Conservation (phyloP, 257 asterid species). For the Solanum arcanum region DNA sequence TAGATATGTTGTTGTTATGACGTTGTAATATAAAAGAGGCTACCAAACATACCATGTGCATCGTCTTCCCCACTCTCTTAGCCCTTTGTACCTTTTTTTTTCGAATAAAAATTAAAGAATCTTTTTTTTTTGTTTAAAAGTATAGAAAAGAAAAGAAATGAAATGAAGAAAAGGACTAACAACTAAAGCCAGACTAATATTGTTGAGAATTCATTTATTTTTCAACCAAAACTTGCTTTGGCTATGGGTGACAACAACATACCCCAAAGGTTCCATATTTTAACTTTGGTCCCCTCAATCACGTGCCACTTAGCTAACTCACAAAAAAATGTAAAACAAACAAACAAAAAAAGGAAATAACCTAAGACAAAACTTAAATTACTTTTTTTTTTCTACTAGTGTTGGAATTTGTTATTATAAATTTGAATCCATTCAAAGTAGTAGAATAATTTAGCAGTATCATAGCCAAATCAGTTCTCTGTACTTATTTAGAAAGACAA, state of each 20-base stretch:
- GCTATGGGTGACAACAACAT: slow-evolving; percentile 37
- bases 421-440: not conserved
- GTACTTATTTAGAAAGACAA: not conserved
- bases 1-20: not conserved
- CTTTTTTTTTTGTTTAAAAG: slow-evolving; percentile 12
- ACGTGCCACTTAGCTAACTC: slow-evolving; percentile 33
- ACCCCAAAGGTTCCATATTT: slow-evolving; percentile 5
- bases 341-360: not conserved
- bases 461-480: slow-evolving; percentile 9
- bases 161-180: slow-evolving; percentile 1
- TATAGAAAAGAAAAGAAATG: not conserved
- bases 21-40: slow-evolving; percentile 3
- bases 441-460: slow-evolving; percentile 1
- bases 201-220: slow-evolving; percentile 17
- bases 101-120: slow-evolving; percentile 2
- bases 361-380: not conserved
- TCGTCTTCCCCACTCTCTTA: slow-evolving; percentile 47
- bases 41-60: slow-evolving; percentile 77
- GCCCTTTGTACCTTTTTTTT: slow-evolving; percentile 10
- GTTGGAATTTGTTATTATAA: not conserved
- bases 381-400: not conserved
- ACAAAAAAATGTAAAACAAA: not conserved
- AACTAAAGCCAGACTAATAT: slow-evolving; percentile 22
- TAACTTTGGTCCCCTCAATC: slow-evolving; percentile 26
- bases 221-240: slow-evolving; percentile 34